Percentiles rank a stretch among this genome's conserved stretches.
Evolutionary conservation across 495 filamentous ascomycete genomes (phyloP).

Genomic region (Penicillium daleae): DNA sequence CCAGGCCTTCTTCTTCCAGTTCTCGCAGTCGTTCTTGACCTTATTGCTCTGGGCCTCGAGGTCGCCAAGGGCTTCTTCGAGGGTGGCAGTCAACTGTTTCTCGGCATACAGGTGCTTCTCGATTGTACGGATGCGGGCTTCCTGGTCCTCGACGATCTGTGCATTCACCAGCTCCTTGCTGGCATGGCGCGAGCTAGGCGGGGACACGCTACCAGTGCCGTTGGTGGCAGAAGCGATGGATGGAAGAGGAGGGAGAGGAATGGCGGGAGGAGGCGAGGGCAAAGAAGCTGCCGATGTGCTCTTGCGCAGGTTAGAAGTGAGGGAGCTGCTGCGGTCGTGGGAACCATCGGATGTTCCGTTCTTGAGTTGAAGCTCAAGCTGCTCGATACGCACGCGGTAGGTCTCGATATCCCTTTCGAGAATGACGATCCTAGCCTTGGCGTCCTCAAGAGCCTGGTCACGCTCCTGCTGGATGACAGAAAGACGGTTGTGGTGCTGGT

Average conservation of each 20-base stretch:
- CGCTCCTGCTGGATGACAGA: conserved; percentile 66
- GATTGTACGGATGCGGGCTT: conserved; percentile 90
- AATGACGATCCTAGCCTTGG: conserved; percentile 46
- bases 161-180: conserved; percentile 79
- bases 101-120: conserved; percentile 96
- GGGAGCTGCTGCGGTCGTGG: conserved; percentile 75
- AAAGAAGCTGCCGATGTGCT: conserved; percentile 79
- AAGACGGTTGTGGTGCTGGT: conserved; percentile 87
- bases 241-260: conserved; percentile 73
- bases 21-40: conserved; percentile 83
- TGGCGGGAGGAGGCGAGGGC: conserved; percentile 94
- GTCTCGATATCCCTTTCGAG: conserved; percentile 58
- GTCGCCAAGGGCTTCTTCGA: conserved; percentile 94
- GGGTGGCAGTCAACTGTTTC: conserved; percentile 90
- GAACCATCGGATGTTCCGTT: conserved; percentile 44
- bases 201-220: conserved; percentile 44
- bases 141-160: conserved; percentile 80
- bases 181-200: conserved; percentile 63
- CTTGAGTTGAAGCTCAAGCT: conserved; percentile 55
- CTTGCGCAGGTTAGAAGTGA: conserved; percentile 81
- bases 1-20: conserved; percentile 81
- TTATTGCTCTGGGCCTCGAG: conserved; percentile 86
- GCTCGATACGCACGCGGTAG: conserved; percentile 54
- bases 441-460: conserved; percentile 52
- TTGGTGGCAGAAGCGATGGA: conserved; percentile 46